Percentiles rank a stretch among this genome's conserved stretches.
Conservation (phyloP, 2,329 filamentous ascomycete genomes). For the Stemphylium lycopersici region DNA sequence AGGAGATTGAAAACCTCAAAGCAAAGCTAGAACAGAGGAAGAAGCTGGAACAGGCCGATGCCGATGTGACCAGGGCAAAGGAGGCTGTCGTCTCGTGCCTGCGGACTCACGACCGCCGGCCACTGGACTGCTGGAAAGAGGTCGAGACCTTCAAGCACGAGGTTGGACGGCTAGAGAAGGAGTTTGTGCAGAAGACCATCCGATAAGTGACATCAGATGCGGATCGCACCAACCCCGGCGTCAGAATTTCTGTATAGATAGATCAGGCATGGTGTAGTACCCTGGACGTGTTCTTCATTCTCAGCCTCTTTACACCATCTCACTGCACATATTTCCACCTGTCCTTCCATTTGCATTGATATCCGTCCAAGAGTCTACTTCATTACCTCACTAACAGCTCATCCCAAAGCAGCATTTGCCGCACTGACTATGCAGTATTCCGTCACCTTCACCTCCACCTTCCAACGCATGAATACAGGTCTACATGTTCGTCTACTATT, state of each 20-base stretch:
- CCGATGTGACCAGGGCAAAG: slow-evolving; percentile 75
- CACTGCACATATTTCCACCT: background rate
- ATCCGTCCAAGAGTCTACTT: background rate
- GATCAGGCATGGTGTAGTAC: slow-evolving; percentile 15
- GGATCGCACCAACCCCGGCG: background rate
- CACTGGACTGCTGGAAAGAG: slow-evolving; percentile 93
- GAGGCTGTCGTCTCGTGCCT: slow-evolving; percentile 79
- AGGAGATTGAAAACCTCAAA: slow-evolving; percentile 63
- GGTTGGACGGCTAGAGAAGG: slow-evolving; percentile 82
- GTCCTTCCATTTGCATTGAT: background rate
- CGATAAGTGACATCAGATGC: slow-evolving; percentile 34
- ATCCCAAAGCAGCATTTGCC: background rate
- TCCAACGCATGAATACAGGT: background rate
- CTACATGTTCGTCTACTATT: background rate
- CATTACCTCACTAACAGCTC: background rate
- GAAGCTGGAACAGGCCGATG: slow-evolving; percentile 68
- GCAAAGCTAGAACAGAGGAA: slow-evolving; percentile 60
- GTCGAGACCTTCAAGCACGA: slow-evolving; percentile 89
- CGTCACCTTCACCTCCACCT: background rate
- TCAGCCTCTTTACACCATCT: background rate
- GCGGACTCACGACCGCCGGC: slow-evolving; percentile 81
- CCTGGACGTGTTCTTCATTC: background rate
- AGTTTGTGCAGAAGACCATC: slow-evolving; percentile 85
- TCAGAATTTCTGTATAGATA: slow-evolving; percentile 34
- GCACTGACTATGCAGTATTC: background rate